phyloP scores from a whole-genome alignment of 257 asterid genomes.

The Fraxinus anomala region DNA sequence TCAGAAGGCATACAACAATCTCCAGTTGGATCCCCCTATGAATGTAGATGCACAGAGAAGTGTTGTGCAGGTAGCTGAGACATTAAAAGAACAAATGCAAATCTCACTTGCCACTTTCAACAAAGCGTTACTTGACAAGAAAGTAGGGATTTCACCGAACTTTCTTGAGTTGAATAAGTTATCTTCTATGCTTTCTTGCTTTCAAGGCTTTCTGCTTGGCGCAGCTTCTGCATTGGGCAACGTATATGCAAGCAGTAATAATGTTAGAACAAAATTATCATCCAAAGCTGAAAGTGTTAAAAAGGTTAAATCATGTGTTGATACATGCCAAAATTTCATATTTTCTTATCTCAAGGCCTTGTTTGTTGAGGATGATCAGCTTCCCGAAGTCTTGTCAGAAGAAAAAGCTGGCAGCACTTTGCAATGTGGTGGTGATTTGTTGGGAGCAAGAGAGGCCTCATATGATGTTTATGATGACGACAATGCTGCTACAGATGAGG shows the following conservation, averaged over 20 bases:
- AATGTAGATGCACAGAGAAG: conserved; percentile 42
- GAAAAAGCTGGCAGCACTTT: conserved; percentile 28
- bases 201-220: conserved; percentile 78
- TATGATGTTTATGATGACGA: conserved; percentile 30
- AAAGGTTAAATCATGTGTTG: conserved; percentile 45
- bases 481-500: conserved; percentile 37
- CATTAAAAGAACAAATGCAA: conserved; percentile 48
- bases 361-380: conserved; percentile 55
- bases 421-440: conserved; percentile 20
- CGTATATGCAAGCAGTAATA: conserved; percentile 31
- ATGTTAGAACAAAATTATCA: conserved; percentile 37
- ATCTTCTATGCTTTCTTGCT: conserved; percentile 58
- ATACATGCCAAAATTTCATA: conserved; percentile 45
- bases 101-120: conserved; percentile 35
- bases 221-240: conserved; percentile 54
- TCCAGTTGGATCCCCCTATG: conserved; percentile 28
- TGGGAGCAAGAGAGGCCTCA: conserved; percentile 26
- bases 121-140: conserved; percentile 32
- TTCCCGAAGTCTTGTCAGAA: conserved; percentile 18
- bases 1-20: conserved; percentile 30
- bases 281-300: conserved; percentile 41
- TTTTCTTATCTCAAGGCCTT: conserved; percentile 39
- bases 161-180: conserved; percentile 48
- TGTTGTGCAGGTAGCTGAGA: conserved; percentile 50
- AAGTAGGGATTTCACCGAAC: conserved; percentile 37